phyloP scores from a whole-genome alignment of 495 filamentous ascomycete genomes.

The Emericellopsis terricola region DNA sequence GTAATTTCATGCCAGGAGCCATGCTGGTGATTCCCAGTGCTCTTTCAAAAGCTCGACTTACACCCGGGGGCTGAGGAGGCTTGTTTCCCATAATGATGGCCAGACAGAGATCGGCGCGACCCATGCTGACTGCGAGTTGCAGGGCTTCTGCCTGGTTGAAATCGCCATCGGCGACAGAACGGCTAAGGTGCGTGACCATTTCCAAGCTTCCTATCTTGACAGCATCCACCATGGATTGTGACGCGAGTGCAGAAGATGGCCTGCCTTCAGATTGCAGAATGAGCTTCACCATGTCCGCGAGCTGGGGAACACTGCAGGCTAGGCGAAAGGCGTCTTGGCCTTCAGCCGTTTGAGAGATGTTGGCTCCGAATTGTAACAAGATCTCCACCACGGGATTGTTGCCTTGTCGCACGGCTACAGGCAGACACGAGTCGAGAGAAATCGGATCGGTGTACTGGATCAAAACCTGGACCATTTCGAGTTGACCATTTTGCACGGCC shows the following conservation, averaged over 20 bases:
- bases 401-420: slow-evolving; percentile 18
- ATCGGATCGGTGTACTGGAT: slow-evolving; percentile 21
- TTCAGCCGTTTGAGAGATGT: slow-evolving; percentile 15
- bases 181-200: slow-evolving; percentile 24
- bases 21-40: slow-evolving; percentile 20
- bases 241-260: slow-evolving; percentile 14
- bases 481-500: slow-evolving; percentile 23
- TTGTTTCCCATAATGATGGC: slow-evolving; percentile 24
- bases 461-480: slow-evolving; percentile 29
- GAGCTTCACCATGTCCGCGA: slow-evolving; percentile 20
- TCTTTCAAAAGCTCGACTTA: slow-evolving; percentile 20
- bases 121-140: slow-evolving; percentile 18
- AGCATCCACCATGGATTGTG: slow-evolving; percentile 26
- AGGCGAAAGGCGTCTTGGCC: slow-evolving; percentile 25
- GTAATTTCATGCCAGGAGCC: slow-evolving; percentile 22
- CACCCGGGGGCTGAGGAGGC: slow-evolving; percentile 16
- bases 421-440: slow-evolving; percentile 20
- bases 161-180: slow-evolving; percentile 23
- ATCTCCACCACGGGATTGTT: slow-evolving; percentile 17
- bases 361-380: slow-evolving; percentile 23
- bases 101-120: slow-evolving; percentile 23
- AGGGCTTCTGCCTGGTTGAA: slow-evolving; percentile 25
- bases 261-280: slow-evolving; percentile 23
- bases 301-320: slow-evolving; percentile 17
- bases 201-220: slow-evolving; percentile 20